phyloP scores from a whole-genome alignment of 2,329 filamentous ascomycete genomes.

The Onygena corvina region DNA sequence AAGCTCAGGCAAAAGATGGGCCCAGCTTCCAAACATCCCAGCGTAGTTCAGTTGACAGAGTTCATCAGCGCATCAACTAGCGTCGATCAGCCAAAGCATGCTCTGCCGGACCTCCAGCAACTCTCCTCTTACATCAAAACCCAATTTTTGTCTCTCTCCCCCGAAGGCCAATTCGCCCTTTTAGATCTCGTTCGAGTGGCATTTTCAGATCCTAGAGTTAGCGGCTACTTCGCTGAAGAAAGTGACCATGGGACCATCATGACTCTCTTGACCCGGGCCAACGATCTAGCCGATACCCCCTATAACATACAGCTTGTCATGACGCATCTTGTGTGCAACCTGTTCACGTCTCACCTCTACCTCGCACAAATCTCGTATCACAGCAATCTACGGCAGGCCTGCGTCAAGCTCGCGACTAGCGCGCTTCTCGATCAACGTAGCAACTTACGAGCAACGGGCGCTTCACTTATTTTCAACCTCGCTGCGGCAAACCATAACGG shows the following conservation, averaged over 20 bases:
- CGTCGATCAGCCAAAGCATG: conserved; percentile 50
- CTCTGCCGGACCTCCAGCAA: conserved; percentile 56
- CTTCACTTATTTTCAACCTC: conserved; percentile 74
- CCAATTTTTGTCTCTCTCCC: conserved; percentile 45
- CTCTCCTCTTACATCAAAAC: conserved; percentile 52
- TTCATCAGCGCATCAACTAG: conserved; percentile 57
- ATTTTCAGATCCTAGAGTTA: conserved; percentile 64
- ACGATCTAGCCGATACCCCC: conserved; percentile 47
- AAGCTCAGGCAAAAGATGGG: conserved; percentile 76
- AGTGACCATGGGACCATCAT: conserved; percentile 50
- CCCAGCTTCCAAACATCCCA: conserved; percentile 43
- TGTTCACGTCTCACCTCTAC: conserved; percentile 66
- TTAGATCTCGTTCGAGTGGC: conserved; percentile 75
- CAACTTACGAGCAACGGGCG: conserved; percentile 67
- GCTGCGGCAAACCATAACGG: conserved; percentile 56
- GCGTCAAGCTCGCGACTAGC: conserved; percentile 60
- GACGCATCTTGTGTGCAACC: conserved; percentile 70
- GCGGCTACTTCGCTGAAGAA: conserved; percentile 74
- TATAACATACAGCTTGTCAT: conserved; percentile 77
- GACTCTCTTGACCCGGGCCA: conserved; percentile 45
- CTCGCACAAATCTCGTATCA: conserved; percentile 49
- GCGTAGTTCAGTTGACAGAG: conserved; percentile 51
- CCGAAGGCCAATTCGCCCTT: conserved; percentile 61
- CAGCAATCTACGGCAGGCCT: conserved; percentile 41
- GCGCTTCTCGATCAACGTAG: conserved; percentile 69